Percentiles rank a stretch among this genome's conserved stretches.
phyloP scores from a whole-genome alignment of 345 rosid genomes.

The Heritiera littoralis region DNA sequence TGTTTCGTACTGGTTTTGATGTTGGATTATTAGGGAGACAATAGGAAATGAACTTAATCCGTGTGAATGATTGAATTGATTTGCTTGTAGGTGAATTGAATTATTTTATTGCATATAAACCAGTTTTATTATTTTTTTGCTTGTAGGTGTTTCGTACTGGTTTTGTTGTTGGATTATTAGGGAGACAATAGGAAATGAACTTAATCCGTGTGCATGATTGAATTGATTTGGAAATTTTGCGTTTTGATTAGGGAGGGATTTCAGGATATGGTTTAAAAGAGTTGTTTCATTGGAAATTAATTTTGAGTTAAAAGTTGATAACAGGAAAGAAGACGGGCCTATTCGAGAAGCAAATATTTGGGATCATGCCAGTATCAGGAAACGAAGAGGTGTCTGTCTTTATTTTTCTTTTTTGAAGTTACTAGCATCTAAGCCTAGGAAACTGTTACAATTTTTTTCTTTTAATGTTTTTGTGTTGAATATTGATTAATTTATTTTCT shows the following conservation, averaged over 20 bases:
- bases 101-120: too few relatives aligned
- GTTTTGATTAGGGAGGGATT: not conserved
- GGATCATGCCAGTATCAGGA: constrained; percentile 50
- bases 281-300: not conserved
- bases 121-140: too few relatives aligned
- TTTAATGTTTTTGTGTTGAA: not conserved
- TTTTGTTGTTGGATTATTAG: too few relatives aligned
- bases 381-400: constrained; percentile 57
- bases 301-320: constrained; percentile 6
- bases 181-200: too few relatives aligned
- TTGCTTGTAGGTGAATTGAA: not conserved
- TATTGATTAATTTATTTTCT: constrained; percentile 34
- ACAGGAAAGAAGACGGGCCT: constrained; percentile 26
- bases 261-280: constrained; percentile 4
- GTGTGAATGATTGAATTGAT: not conserved
- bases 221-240: not conserved
- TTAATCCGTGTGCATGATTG: too few relatives aligned
- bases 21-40: not conserved
- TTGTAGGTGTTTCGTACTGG: too few relatives aligned
- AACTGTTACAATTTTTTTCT: constrained; percentile 13
- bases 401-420: constrained; percentile 14
- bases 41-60: not conserved
- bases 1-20: not conserved
- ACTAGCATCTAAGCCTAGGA: constrained; percentile 15
- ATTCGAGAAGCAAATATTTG: constrained; percentile 20